Conservation (phyloP, 805 yeast genomes). For the Myxozyma mucilagina region DNA sequence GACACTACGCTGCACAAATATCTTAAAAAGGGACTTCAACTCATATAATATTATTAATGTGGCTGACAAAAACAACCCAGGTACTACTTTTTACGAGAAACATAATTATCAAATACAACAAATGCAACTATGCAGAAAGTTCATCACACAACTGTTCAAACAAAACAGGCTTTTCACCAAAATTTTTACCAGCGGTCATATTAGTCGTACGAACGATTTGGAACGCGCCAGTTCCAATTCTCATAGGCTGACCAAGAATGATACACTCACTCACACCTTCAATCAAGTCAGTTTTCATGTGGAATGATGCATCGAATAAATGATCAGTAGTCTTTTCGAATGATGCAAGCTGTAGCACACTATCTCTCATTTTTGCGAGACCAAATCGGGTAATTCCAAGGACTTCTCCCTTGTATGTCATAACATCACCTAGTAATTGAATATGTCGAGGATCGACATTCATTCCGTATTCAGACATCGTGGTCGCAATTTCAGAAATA, state of each 20-base stretch:
- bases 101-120: not conserved
- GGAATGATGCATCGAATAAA: conserved; percentile 95
- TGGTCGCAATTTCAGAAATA: conserved; percentile 90
- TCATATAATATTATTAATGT: not conserved
- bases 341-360: conserved; percentile 93
- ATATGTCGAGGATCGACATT: conserved; percentile 99
- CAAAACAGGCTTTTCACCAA: conserved; percentile 46
- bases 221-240: conserved; percentile 96
- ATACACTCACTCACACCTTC: conserved; percentile 99
- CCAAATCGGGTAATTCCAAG: conserved; percentile 98
- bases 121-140: not conserved
- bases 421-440: conserved; percentile 94
- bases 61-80: not conserved
- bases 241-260: conserved; percentile 96
- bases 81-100: not conserved
- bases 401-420: conserved; percentile 98
- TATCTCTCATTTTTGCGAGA: conserved; percentile 96
- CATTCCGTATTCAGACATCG: conserved; percentile 99
- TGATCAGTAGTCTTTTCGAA: conserved; percentile 99
- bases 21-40: not conserved
- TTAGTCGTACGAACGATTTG: conserved; percentile 50
- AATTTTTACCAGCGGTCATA: conserved; percentile 12
- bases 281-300: conserved; percentile 90
- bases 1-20: not conserved
- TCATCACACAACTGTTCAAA: conserved; percentile 44